A percentile compares a stretch with the other conserved stretches of the same genome.
These are phyloP conservation scores for Suillus subluteus DNA, from an alignment of 768 basidiomycete species.

Conservation along the genomic window DNA sequence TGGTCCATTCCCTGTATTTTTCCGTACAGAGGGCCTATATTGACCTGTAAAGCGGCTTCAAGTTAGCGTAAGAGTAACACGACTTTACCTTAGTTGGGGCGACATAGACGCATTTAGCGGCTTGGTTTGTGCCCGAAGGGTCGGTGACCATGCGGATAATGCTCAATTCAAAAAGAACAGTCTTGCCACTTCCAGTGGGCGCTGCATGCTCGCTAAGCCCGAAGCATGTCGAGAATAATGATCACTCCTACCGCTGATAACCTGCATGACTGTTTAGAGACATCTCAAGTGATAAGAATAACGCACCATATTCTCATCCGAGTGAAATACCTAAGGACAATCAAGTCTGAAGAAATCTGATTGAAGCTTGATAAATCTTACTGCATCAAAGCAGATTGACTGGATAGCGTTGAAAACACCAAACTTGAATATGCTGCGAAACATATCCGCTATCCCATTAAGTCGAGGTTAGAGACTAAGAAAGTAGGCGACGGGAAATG, in stretches of 20 bases:
- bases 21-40: conserved; percentile 86
- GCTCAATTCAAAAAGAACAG: conserved; percentile 90
- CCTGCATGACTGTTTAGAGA: conserved; percentile 44
- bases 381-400: conserved; percentile 77
- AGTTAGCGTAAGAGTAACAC: neutral
- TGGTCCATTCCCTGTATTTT: conserved; percentile 79
- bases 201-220: conserved; percentile 47
- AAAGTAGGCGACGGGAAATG: neutral
- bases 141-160: conserved; percentile 74
- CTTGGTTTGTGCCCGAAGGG: conserved; percentile 34
- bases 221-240: conserved; percentile 13
- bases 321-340: conserved; percentile 52
- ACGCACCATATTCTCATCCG: conserved; percentile 68
- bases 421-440: conserved; percentile 83
- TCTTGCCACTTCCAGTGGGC: conserved; percentile 96
- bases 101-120: conserved; percentile 84
- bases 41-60: neutral
- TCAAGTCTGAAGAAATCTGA: conserved; percentile 5
- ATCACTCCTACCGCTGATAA: conserved; percentile 62
- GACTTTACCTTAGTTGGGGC: conserved; percentile 82
- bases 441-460: conserved; percentile 69
- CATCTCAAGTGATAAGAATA: conserved; percentile 1
- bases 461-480: conserved; percentile 7
- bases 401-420: conserved; percentile 92
- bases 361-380: conserved; percentile 37